Evolutionary conservation across 1,284 basidiomycete genomes (phyloP).

Genomic region (Thelephora terrestris): DNA sequence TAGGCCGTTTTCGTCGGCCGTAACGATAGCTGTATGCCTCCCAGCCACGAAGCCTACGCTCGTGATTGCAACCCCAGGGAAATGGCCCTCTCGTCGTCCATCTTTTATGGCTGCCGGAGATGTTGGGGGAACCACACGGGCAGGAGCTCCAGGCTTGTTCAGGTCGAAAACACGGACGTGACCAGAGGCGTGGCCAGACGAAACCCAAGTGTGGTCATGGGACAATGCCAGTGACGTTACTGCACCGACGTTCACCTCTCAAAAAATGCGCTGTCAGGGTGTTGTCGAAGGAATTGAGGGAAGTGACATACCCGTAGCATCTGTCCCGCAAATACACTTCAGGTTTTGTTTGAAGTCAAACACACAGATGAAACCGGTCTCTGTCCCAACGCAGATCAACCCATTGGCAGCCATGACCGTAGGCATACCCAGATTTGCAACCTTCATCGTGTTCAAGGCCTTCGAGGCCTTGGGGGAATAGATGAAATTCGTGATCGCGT

Average conservation of each 20-base stretch:
- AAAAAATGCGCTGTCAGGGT: conserved; percentile 5
- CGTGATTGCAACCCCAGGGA: conserved; percentile 78
- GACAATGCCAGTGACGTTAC: conserved; percentile 89
- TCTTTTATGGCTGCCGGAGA: conserved; percentile 56
- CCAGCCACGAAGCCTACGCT: conserved; percentile 88
- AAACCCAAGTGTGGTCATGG: conserved; percentile 89
- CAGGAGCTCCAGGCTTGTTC: conserved; percentile 53
- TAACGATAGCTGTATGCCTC: conserved; percentile 89
- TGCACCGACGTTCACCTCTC: conserved; percentile 59
- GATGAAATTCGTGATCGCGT: conserved; percentile 42
- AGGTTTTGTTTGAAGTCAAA: conserved; percentile 89
- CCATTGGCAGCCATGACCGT: conserved; percentile 83
- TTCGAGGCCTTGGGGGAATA: conserved; percentile 50
- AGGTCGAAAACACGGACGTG: conserved; percentile 86
- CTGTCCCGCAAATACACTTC: conserved; percentile 67
- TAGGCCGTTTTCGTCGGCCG: conserved; percentile 84
- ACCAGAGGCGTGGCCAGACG: conserved; percentile 81
- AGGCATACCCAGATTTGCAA: conserved; percentile 50
- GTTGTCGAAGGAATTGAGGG: not conserved
- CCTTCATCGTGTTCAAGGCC: conserved; percentile 50
- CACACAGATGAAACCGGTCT: conserved; percentile 68
- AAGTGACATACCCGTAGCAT: conserved; percentile 42
- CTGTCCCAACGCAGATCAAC: conserved; percentile 84
- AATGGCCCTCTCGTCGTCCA: conserved; percentile 89
- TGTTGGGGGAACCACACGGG: conserved; percentile 67